Base-by-base conservation (phyloP, 768 basidiomycete species). In the Astraeus odoratus region DNA sequence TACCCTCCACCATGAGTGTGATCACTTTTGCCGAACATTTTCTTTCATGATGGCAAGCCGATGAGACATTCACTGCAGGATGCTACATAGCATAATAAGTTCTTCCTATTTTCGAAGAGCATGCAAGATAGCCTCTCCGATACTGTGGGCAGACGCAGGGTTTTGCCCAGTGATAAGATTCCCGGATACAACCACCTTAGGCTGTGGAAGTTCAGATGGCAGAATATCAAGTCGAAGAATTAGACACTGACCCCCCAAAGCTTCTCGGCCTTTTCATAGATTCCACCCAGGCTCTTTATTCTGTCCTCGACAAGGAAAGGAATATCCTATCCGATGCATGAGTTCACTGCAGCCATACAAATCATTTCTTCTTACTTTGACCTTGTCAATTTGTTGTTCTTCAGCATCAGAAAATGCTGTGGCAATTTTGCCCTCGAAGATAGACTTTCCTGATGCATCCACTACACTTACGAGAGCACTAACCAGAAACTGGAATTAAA, bases 321-420 rank as follows among this genome's bases (percentile, higher is more conserved):
- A 30, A 89, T 53, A n/a, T 68, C 69, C 72, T 78, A 36, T 15
- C 9, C 36, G 20, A 24, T 12, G 36, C 19, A 34, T 19, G 22
- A 34, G 2, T 20, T 18, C 16, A 26, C 23, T 7, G 24, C 26
- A 39, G 38, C 16, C 30, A 31, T 20, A 5, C 26, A 15, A 25
- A 7, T 8, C 13, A 6, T 23, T 50, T 41, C 20, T 23, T 51
- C 63, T 52, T 48, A 71, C 78, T 55, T 77, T 66, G 44, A 73
- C 68, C 54, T 62, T 69, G 27, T 58, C 69, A 6, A 67, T 57
- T 26, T 66, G 49, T 15, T 73, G 66, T 58, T 90, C 88, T 56
- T 90, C 88, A 1, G 51, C 63, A 59, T 90, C 81, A 44, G 83
- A 78, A 66, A 91, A 87, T 20, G 76, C 83, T 0, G 86, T 87